Conservation (phyloP, 2,329 filamentous ascomycete species). For the Myriosclerotinia scirpicola region DNA sequence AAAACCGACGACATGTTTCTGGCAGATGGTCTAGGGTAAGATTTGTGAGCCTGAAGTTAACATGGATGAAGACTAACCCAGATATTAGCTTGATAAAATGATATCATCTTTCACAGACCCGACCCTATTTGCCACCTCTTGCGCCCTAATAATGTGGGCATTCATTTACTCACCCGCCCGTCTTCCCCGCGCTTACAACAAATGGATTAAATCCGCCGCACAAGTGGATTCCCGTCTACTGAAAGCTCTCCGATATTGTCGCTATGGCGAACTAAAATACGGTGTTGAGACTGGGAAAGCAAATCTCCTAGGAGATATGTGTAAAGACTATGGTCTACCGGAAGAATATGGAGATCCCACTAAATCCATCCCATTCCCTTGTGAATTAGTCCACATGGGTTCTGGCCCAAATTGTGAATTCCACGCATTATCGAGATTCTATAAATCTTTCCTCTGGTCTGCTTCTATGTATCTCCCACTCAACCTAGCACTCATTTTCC, state of each 20-base stretch:
- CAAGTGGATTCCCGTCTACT: conserved; percentile 73
- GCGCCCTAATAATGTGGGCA: conserved; percentile 80
- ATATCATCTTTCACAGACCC: conserved; percentile 59
- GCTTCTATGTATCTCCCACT: conserved; percentile 72
- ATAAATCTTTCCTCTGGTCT: conserved; percentile 69
- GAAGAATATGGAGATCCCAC: conserved; percentile 70
- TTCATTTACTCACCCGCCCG: conserved; percentile 77
- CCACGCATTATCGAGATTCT: conserved; percentile 69
- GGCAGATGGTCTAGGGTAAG: conserved; percentile 46
- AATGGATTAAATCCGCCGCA: conserved; percentile 79
- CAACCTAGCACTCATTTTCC: conserved; percentile 65
- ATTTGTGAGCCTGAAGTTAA: background rate
- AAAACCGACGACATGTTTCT: conserved; percentile 46
- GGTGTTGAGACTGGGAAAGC: conserved; percentile 71
- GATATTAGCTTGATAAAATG: conserved; percentile 38
- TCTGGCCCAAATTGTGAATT: conserved; percentile 70
- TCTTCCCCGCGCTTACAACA: conserved; percentile 72
- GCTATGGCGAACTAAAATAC: conserved; percentile 65
- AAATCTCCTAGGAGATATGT: conserved; percentile 68
- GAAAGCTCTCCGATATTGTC: conserved; percentile 67
- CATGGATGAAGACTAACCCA: background rate
- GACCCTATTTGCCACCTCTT: conserved; percentile 68
- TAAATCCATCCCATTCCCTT: conserved; percentile 67
- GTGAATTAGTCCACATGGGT: conserved; percentile 82
- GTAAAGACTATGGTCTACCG: conserved; percentile 67